Evolutionary conservation across 2,329 filamentous ascomycete species (phyloP).

Genomic region (Arthrobotrys pseudoclavata): DNA sequence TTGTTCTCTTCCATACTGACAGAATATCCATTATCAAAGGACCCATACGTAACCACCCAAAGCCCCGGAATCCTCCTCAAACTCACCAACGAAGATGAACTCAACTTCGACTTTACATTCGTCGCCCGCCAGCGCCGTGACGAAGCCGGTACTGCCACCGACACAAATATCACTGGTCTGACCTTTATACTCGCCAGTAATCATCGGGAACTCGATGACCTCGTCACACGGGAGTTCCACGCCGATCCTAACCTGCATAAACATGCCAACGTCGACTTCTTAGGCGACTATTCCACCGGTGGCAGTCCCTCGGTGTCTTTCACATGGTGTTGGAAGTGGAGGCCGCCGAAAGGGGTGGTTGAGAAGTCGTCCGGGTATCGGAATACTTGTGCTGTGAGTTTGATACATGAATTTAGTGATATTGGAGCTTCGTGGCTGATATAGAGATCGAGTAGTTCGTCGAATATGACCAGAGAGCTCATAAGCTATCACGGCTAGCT

Average conservation of each 20-base stretch:
- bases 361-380: conserved; percentile 91
- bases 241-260: conserved; percentile 98
- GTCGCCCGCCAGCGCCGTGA: conserved; percentile 74
- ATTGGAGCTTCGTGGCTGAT: conserved; percentile 1
- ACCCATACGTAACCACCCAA: conserved; percentile 75
- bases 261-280: conserved; percentile 92
- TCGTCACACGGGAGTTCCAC: conserved; percentile 95
- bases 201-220: conserved; percentile 86
- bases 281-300: conserved; percentile 89
- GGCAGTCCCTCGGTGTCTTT: conserved; percentile 89
- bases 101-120: conserved; percentile 93
- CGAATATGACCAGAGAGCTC: conserved; percentile 94
- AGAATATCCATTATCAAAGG: conserved; percentile 70
- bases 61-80: conserved; percentile 85
- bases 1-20: conserved; percentile 59
- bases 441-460: conserved; percentile 76
- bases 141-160: conserved; percentile 68
- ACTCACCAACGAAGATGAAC: conserved; percentile 88
- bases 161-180: conserved; percentile 86
- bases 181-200: conserved; percentile 94
- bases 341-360: conserved; percentile 83
- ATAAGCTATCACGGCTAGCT: conserved; percentile 87
- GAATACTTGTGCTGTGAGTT: conserved; percentile 86
- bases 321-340: conserved; percentile 98
- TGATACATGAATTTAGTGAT: neutral